Percentiles rank a stretch among this genome's conserved stretches.
Conservation (phyloP, 2,329 filamentous ascomycete genomes). For the Diaporthe ampelina region DNA sequence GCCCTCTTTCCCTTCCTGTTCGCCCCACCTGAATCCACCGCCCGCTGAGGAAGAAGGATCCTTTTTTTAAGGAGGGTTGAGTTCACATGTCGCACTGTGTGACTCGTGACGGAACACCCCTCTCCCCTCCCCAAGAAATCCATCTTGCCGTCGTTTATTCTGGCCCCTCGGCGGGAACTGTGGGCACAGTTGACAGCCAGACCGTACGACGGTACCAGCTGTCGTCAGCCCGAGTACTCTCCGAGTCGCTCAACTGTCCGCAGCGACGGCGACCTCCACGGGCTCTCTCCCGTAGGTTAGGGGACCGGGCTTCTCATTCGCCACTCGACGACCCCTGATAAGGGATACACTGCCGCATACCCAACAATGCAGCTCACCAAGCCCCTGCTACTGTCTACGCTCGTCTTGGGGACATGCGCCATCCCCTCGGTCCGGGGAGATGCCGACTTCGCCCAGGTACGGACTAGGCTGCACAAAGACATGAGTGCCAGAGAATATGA, state of each 20-base stretch:
- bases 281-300: neutral
- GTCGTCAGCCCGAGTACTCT: neutral
- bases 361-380: constrained; percentile 41
- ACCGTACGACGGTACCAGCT: constrained; percentile 14
- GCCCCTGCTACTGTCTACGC: constrained; percentile 36
- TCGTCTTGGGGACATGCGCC: constrained; percentile 38
- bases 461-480: constrained; percentile 47
- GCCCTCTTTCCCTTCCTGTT: constrained; percentile 7
- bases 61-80: neutral
- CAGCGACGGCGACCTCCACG: neutral
- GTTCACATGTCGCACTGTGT: constrained; percentile 15
- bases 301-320: neutral
- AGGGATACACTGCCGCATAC: neutral
- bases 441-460: constrained; percentile 43
- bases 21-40: neutral
- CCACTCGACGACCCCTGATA: neutral
- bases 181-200: constrained; percentile 1
- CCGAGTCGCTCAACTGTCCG: neutral
- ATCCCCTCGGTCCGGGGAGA: constrained; percentile 34
- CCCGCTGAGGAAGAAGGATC: neutral
- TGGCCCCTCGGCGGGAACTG: neutral
- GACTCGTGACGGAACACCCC: neutral
- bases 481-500: constrained; percentile 39
- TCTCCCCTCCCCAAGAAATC: neutral
- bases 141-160: constrained; percentile 5